phyloP scores from a whole-genome alignment of 2,329 filamentous ascomycete species.

The Xylaria sp. region DNA sequence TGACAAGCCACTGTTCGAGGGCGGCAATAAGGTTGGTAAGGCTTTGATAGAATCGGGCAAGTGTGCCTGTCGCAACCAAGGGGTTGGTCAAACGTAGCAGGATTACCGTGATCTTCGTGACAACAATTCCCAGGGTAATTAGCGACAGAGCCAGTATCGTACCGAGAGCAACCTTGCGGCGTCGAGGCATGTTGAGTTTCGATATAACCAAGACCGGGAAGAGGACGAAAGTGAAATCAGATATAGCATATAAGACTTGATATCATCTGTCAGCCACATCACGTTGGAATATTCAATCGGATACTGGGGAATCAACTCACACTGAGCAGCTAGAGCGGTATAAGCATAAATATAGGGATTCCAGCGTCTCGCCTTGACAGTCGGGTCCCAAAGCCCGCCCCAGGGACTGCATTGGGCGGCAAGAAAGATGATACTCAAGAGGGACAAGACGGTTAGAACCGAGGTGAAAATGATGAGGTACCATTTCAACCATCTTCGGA shows the following conservation, averaged over 20 bases:
- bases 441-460: neutral
- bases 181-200: conserved; percentile 21
- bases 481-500: conserved; percentile 23
- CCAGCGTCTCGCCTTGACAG: neutral
- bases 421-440: conserved; percentile 6
- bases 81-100: neutral
- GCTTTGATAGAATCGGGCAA: neutral
- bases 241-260: conserved; percentile 17
- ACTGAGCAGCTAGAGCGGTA: conserved; percentile 4
- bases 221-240: conserved; percentile 18
- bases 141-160: neutral
- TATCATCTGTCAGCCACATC: neutral
- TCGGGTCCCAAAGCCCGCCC: neutral
- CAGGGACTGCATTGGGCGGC: neutral
- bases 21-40: neutral
- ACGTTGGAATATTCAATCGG: neutral
- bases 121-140: neutral
- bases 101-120: neutral
- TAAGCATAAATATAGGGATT: conserved; percentile 9
- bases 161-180: conserved; percentile 5
- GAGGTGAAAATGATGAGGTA: conserved; percentile 16
- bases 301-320: conserved; percentile 2
- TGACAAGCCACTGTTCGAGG: conserved; percentile 23
- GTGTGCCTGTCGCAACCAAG: neutral
- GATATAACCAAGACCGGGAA: conserved; percentile 23